Evolutionary conservation across 345 rosid species (phyloP), one percentile per base, ranked within the genome.

Genomic region (Acer yangbiense): DNA sequence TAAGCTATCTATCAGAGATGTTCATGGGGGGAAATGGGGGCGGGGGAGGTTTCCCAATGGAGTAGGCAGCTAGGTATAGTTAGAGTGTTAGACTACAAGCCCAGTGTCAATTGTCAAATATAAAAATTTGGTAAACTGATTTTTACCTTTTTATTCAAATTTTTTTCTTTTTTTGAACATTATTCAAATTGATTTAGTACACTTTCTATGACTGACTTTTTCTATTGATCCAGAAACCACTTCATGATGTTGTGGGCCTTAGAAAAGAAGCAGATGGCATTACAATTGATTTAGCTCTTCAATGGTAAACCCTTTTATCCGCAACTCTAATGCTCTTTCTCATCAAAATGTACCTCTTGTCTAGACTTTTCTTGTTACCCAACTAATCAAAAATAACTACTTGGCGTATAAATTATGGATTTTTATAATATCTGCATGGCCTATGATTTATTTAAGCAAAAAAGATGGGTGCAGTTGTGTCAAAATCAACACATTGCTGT

Each of bases 201-300:
- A 48, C n/a, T 29, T 50, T n/a, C 20, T 35, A 41, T 75, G 74
- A 71, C 82, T 87, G 75, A 73, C 63, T 68, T 89, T 66, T 83
- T 86, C 23, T 7, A 46, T 23, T 87, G 81, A 55, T 79, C 60
- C 89, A 94, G 98, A 89, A 73, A 72, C 88, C 97, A 6, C 89
- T 97, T 79, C 98, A 93, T 84, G 98, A 94, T 46, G 95, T 96
- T 75, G 87, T 94, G 76, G 85, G 94, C 71, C 89, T 94, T 80
- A 86, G 92, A 70, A 90, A 82, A 74, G 90, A 91, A 82, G 77
- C 83, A 43, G 92, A 89, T 69, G 98, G 94, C 73, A 80, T 92
- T 71, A 81, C 88, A 7, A 69, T 94, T 65, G 97, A 94, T 69
- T 84, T 91, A 77, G 95, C 98, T 75, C 90, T 96, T 25, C 99